phyloP scores from a whole-genome alignment of 352 stramenopile species.

The Pythium rhizo-oryzae region DNA sequence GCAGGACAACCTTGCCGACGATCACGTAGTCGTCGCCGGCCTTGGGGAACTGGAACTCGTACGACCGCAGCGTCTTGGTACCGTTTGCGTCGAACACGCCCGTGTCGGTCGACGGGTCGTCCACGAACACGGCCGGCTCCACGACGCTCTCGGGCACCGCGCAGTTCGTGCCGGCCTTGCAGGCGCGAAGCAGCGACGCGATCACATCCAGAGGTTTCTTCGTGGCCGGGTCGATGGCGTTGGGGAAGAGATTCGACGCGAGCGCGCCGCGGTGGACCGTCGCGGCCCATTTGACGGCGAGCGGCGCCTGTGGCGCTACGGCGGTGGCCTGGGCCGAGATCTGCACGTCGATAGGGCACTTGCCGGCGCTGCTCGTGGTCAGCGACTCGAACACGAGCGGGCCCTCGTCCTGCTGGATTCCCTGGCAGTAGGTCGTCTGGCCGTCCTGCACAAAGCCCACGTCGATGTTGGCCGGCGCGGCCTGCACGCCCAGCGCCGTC shows the following conservation, averaged over 20 bases:
- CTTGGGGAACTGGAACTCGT: slow-evolving; percentile 49
- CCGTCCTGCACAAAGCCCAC: slow-evolving; percentile 22
- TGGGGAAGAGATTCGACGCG: slow-evolving; percentile 54
- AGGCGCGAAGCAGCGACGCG: slow-evolving; percentile 57
- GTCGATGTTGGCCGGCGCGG: slow-evolving; percentile 16
- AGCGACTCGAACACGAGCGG: slow-evolving; percentile 52
- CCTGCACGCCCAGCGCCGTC: not conserved
- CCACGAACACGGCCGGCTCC: slow-evolving; percentile 22
- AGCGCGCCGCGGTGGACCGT: slow-evolving; percentile 30
- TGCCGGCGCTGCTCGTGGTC: slow-evolving; percentile 43
- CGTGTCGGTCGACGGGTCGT: slow-evolving; percentile 35
- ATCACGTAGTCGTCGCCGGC: slow-evolving; percentile 59
- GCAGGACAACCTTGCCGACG: slow-evolving; percentile 58
- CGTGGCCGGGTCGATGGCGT: slow-evolving; percentile 49
- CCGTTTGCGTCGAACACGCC: slow-evolving; percentile 52
- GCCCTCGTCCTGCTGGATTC: slow-evolving; percentile 35
- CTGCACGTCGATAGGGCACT: slow-evolving; percentile 59
- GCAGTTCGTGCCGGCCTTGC: slow-evolving; percentile 65
- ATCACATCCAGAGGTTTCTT: slow-evolving; percentile 41
- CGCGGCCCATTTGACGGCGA: slow-evolving; percentile 51
- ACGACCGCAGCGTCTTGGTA: slow-evolving; percentile 48
- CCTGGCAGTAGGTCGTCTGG: slow-evolving; percentile 73
- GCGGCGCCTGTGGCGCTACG: slow-evolving; percentile 39
- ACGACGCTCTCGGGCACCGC: slow-evolving; percentile 33
- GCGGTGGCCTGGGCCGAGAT: slow-evolving; percentile 38